Conservation (phyloP, 2,329 filamentous ascomycete genomes). For the Pseudogymnoascus sp. region DNA sequence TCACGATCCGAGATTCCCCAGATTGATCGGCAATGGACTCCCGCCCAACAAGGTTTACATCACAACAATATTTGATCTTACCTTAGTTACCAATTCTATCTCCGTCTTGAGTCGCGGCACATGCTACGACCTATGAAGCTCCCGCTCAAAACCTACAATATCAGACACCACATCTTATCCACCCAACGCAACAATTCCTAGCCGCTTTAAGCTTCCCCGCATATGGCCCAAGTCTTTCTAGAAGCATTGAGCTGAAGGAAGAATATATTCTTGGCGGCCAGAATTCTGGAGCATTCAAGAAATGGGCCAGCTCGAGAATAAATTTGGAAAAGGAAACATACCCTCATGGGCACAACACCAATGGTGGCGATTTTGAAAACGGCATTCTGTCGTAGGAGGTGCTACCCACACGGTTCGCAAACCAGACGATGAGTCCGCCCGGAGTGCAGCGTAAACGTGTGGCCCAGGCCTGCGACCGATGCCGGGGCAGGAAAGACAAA, state of each 20-base stretch:
- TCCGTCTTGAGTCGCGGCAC: neutral
- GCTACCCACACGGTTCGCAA: neutral
- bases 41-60: neutral
- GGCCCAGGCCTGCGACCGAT: constrained; percentile 56
- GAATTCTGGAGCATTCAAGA: neutral
- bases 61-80: constrained; percentile 1
- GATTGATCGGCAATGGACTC: neutral
- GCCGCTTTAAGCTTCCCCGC: neutral
- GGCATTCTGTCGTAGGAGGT: neutral
- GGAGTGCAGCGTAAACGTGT: constrained; percentile 2
- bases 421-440: neutral
- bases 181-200: neutral
- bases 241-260: neutral
- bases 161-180: neutral
- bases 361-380: neutral
- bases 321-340: neutral
- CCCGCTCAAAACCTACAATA: neutral
- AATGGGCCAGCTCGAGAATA: neutral
- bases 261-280: neutral
- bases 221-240: neutral
- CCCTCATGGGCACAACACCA: constrained; percentile 7
- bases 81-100: neutral
- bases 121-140: neutral
- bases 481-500: constrained; percentile 59
- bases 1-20: neutral